Conservation (phyloP, 2,329 filamentous ascomycete genomes). For the Fusarium nematophilum region DNA sequence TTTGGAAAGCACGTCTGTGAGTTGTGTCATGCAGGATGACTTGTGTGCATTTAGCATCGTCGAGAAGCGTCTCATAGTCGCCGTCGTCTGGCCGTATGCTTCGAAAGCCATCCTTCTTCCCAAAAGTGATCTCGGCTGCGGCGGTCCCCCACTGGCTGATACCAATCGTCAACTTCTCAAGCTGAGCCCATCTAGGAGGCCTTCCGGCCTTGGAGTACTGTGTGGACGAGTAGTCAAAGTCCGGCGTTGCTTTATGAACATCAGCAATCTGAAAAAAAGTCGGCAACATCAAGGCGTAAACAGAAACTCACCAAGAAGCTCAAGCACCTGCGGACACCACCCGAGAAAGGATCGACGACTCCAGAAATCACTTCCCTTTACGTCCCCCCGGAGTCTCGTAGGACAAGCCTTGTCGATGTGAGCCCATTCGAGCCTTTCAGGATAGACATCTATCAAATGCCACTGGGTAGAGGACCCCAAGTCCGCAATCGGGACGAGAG, state of each 20-base stretch:
- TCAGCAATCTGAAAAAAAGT: no score
- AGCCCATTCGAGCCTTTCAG: not conserved
- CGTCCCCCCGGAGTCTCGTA: not conserved
- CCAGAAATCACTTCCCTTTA: not conserved
- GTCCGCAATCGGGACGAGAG: not conserved
- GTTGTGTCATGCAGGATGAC: constrained; percentile 8
- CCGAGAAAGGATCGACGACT: not conserved
- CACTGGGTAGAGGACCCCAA: not conserved
- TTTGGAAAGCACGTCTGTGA: not conserved
- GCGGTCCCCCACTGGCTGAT: constrained; percentile 5
- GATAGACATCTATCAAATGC: not conserved
- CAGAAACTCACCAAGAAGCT: not conserved
- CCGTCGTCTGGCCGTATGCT: constrained; percentile 3
- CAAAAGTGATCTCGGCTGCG: not conserved
- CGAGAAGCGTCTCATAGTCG: constrained; percentile 5
- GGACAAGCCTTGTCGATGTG: constrained; percentile 3
- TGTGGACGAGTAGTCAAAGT: not conserved
- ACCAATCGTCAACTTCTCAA: constrained; percentile 2
- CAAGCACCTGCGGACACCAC: constrained; percentile 6
- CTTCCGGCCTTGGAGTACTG: not conserved
- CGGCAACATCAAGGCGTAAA: not conserved
- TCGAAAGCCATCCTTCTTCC: not conserved
- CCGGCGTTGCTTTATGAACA: not conserved
- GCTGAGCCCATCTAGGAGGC: not conserved
- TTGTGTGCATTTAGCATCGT: constrained; percentile 1